Base-by-base conservation (phyloP, 2,329 filamentous ascomycete genomes). In the Sporothrix sp. region DNA sequence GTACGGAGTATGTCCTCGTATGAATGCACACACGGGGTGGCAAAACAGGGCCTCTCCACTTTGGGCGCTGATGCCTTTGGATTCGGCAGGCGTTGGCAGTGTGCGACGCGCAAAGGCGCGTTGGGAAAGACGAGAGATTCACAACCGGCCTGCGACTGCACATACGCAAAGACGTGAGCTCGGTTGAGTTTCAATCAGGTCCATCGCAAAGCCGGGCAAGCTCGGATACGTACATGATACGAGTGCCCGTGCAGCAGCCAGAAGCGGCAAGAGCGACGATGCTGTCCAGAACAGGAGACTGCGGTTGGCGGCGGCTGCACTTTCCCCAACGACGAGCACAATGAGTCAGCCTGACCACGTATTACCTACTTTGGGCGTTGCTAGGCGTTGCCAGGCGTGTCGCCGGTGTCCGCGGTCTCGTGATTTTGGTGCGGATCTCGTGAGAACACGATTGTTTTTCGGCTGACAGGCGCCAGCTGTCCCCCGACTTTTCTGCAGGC, bases 351-450 rank as follows among this genome's bases (percentile, higher is more conserved):
- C 28, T 33, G 35, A 40, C 46, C 8, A 39, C 14, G 11, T 18
- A 8, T 18, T 30, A n/a, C n/a, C n/a, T n/a, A n/a, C n/a, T n/a
- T n/a, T n/a, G n/a, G n/a, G n/a, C n/a, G n/a, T n/a, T n/a, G n/a
- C n/a, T n/a, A n/a, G n/a, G n/a, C n/a, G n/a, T n/a, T n/a, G n/a
- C n/a, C n/a, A n/a, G n/a, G n/a, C n/a, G n/a, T n/a, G n/a, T n/a
- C n/a, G n/a, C n/a, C n/a, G n/a, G n/a, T n/a, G n/a, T n/a, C n/a
- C n/a, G n/a, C 14, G n/a, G 33, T 47, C 44, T 37, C 44, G 33
- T 47, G 44, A 47, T 47, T 47, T 47, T 47, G 33, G 33, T 9
- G n/a, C 32, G 23, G 33, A 47, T 47, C 44, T 47, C 44, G 44
- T 38, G 44, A 47, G 30, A 25, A 30, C 7, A 9, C 25, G 11